These are phyloP conservation scores for Rhodocollybia butyracea DNA, from an alignment of 768 basidiomycete genomes.

Conservation along the genomic window DNA sequence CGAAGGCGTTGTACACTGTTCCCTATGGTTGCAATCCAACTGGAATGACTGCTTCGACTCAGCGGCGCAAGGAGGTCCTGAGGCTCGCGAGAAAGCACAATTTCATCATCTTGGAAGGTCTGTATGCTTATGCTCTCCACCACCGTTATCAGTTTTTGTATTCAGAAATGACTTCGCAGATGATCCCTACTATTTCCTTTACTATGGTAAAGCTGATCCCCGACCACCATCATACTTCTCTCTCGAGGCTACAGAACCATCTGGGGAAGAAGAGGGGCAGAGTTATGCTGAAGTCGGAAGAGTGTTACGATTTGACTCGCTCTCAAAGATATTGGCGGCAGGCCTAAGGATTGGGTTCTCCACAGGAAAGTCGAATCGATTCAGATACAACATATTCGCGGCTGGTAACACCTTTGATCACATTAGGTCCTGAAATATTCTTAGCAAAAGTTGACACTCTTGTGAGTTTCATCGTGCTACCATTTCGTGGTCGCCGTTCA, in stretches of 20 bases:
- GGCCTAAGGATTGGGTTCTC: slow-evolving; percentile 82
- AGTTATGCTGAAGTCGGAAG: slow-evolving; percentile 53
- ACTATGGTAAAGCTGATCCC: slow-evolving; percentile 63
- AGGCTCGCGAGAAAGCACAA: slow-evolving; percentile 68
- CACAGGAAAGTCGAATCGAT: no score
- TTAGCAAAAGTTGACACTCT: slow-evolving; percentile 68
- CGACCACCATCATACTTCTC: slow-evolving; percentile 79
- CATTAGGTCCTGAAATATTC: slow-evolving; percentile 65
- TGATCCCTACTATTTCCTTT: slow-evolving; percentile 78
- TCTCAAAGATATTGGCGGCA: slow-evolving; percentile 78
- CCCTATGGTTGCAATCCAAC: slow-evolving; percentile 87
- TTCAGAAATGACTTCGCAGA: slow-evolving; percentile 50
- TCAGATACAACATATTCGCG: no score
- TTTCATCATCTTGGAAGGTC: slow-evolving; percentile 85
- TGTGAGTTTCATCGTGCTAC: slow-evolving; percentile 51
- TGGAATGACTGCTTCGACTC: slow-evolving; percentile 70
- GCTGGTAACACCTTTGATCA: no score
- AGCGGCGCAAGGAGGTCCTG: slow-evolving; percentile 70
- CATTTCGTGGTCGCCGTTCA: no score
- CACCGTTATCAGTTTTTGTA: background rate
- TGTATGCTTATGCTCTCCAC: slow-evolving; percentile 10
- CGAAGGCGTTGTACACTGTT: slow-evolving; percentile 80
- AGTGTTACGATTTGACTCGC: slow-evolving; percentile 85
- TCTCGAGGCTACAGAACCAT: slow-evolving; percentile 62
- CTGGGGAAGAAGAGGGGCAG: slow-evolving; percentile 15